phyloP scores from a whole-genome alignment of 2,329 filamentous ascomycete species.

The Penicillium paneum region DNA sequence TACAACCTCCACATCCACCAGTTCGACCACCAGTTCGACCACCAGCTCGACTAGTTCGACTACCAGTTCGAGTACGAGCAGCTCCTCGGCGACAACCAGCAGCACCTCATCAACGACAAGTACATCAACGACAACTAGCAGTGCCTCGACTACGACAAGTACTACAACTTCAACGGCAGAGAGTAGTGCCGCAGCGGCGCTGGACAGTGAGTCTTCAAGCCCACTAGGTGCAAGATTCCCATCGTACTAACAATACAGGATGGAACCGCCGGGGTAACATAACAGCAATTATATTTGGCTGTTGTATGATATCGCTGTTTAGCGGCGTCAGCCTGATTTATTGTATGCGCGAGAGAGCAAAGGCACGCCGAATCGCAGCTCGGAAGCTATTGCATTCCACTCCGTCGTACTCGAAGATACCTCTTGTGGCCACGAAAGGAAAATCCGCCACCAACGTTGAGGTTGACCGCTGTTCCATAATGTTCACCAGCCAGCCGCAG shows the following conservation, averaged over 20 bases:
- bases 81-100: not conserved
- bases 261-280: slow-evolving; percentile 16
- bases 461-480: slow-evolving; percentile 4
- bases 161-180: slow-evolving; percentile 5
- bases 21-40: not conserved
- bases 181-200: slow-evolving; percentile 1
- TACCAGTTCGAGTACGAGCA: not conserved
- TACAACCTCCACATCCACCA: not conserved
- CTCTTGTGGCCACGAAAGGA: not conserved
- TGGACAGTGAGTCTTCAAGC: not conserved
- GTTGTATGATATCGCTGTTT: slow-evolving; percentile 13
- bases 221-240: too few species aligned
- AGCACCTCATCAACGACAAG: not conserved
- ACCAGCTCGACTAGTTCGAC: not conserved
- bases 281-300: slow-evolving; percentile 8
- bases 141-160: not conserved
- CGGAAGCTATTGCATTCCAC: not conserved
- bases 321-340: slow-evolving; percentile 3
- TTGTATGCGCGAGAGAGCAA: slow-evolving; percentile 7
- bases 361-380: slow-evolving; percentile 10
- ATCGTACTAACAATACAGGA: not conserved
- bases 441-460: not conserved
- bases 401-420: not conserved
- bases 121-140: not conserved
- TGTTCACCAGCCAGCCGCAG: slow-evolving; percentile 8